Evolutionary conservation across 805 yeast species (phyloP), one percentile per base, ranked within the genome.

Genomic region (Maudiozyma turicensis): DNA sequence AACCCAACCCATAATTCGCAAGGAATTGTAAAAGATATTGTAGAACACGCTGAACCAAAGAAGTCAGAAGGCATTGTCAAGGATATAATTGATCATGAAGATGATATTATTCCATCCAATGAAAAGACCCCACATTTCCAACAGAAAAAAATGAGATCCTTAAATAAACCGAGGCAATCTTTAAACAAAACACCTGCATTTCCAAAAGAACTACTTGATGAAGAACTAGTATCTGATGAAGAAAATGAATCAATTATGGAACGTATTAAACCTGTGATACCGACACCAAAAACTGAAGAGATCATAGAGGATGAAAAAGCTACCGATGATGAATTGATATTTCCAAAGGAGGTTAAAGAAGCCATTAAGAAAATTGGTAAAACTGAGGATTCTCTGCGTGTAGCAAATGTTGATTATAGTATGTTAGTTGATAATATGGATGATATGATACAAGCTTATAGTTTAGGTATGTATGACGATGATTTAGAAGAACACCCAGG

Each of bases 401-500:
- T 57, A 7, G 65, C 67, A 6, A 54, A 51, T 14, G 57, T 69
- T 8, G 82, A 78, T 51, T 75, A 70, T 54, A 61, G 58, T 8
- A 55, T 70, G 1, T 50, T 76, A 31, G 72, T 71, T 28, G 68
- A 69, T 15, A 75, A 78, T 54, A 49, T 75, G 54, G 83, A 79
- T 45, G 72, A 75, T 3, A 76, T 81, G 82, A 84, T 78, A 0
- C 71, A 72, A 46, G 84, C 84, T 0, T 82, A 82, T 54, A 66
- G 72, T n/a, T 54, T 71, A 26, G 86, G 86, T 1, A 61, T 75
- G 54, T 80, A 78, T 56, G 84, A 81, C 56, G 85, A 78, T 51
- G 85, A 81, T 54, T 63, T 76, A 8, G 71, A 67, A 28, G 75
- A 80, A 0, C 72, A 73, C 45, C 67, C 66, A 6, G 85, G 85